These are phyloP conservation scores for Nelumbo lutea DNA, from an alignment of 164 flowering plant species.

Conservation along the genomic window DNA sequence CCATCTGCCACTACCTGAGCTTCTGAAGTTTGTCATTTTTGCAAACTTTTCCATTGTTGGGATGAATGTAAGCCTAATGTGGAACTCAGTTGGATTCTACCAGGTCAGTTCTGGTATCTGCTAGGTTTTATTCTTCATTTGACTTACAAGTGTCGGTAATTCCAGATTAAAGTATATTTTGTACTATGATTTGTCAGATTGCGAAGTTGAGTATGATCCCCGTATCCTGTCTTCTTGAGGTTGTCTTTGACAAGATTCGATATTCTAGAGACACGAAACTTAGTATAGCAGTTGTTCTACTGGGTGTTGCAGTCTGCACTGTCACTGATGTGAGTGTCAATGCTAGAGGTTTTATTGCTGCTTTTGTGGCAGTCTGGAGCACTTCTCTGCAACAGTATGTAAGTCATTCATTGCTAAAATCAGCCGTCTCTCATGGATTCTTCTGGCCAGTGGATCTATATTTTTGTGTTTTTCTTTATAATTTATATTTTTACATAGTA, in stretches of 20 bases:
- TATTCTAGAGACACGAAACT: constrained; percentile 88
- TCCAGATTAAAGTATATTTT: not conserved
- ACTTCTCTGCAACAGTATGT: constrained; percentile 87
- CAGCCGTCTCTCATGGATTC: not conserved
- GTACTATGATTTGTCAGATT: constrained; percentile 37
- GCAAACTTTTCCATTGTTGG: constrained; percentile 93
- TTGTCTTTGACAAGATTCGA: constrained; percentile 61
- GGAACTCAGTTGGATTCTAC: constrained; percentile 91
- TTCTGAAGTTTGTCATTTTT: constrained; percentile 68
- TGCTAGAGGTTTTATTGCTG: constrained; percentile 70
- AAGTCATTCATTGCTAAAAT: constrained; percentile 28
- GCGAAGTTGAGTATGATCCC: constrained; percentile 95
- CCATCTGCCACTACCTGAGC: constrained; percentile 64
- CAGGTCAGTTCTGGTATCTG: constrained; percentile 44
- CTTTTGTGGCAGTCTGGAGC: constrained; percentile 82
- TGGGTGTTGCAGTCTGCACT: constrained; percentile 86
- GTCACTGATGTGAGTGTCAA: constrained; percentile 91
- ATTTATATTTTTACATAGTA: not conserved
- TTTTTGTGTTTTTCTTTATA: not conserved
- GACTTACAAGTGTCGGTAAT: not conserved
- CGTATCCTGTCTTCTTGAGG: constrained; percentile 75
- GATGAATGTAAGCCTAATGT: constrained; percentile 91
- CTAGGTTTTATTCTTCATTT: not conserved
- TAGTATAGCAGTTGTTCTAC: constrained; percentile 65
- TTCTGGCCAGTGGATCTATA: not conserved